A percentile compares a stretch with the other conserved stretches of the same genome.
Conservation (phyloP, 73 alveolate species). For the Paramecium sonneborni region DNA sequence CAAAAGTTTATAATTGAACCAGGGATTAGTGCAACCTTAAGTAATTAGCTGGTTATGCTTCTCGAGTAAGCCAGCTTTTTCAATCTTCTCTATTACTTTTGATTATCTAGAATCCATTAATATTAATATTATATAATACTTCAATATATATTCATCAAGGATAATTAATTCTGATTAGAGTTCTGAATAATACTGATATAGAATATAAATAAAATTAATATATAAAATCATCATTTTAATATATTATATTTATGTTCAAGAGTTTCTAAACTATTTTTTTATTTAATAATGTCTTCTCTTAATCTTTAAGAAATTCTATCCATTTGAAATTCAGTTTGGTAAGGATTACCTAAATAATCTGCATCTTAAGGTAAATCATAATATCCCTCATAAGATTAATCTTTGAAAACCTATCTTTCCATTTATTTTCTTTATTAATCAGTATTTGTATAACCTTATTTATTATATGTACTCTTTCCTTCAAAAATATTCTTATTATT, state of each 20-base stretch:
- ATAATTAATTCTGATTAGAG: constrained; percentile 45
- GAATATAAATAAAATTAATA: background rate
- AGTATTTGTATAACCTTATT: background rate
- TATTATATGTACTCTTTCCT: background rate
- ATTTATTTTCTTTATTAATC: background rate
- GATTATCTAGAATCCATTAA: constrained; percentile 35
- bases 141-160: background rate
- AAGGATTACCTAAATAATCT: constrained; percentile 4
- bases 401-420: background rate
- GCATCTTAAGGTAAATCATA: background rate
- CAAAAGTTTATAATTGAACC: background rate
- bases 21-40: constrained; percentile 20
- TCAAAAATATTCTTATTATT: background rate
- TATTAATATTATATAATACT: background rate
- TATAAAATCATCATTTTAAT: background rate
- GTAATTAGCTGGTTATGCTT: constrained; percentile 43
- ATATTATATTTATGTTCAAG: constrained; percentile 14
- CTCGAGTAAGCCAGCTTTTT: constrained; percentile 12
- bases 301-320: background rate
- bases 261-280: background rate
- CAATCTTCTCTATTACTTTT: constrained; percentile 33
- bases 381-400: background rate
- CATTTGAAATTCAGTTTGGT: background rate
- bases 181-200: background rate
- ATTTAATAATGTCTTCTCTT: background rate